phyloP scores from a whole-genome alignment of 148 eudicot species.

The Persicaria maculosa region DNA sequence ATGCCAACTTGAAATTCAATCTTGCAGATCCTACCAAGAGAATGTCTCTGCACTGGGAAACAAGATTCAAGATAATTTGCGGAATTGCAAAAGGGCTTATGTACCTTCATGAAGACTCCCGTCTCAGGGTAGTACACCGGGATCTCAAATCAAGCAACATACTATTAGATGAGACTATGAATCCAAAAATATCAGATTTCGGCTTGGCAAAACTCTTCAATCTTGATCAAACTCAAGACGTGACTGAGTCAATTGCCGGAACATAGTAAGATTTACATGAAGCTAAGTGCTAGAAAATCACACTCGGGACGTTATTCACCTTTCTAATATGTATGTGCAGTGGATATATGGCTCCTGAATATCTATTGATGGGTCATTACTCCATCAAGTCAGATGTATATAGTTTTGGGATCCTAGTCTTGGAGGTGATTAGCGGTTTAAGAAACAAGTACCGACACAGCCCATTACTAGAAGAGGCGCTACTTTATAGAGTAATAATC shows the following conservation, averaged over 20 bases:
- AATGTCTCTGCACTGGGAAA: conserved; percentile 9
- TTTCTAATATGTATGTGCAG: no score
- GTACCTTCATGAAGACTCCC: conserved; percentile 29
- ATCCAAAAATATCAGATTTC: conserved; percentile 34
- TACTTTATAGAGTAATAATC: conserved; percentile 2
- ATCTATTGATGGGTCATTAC: no score
- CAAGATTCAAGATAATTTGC: conserved; percentile 9
- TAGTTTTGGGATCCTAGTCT: no score
- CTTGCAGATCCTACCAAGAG: conserved; percentile 12
- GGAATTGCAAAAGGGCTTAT: conserved; percentile 17
- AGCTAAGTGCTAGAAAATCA: conserved; percentile 27
- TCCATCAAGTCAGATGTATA: no score
- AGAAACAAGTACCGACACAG: not conserved
- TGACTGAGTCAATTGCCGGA: conserved; percentile 14
- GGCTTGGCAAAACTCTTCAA: conserved; percentile 31
- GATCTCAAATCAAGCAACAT: conserved; percentile 33
- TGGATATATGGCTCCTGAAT: no score
- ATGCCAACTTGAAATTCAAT: no score
- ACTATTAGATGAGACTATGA: conserved; percentile 24
- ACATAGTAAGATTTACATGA: conserved; percentile 12
- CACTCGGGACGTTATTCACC: conserved; percentile 14
- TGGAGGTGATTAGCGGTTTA: conserved; percentile 13
- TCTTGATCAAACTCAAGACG: conserved; percentile 19
- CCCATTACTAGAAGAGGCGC: not conserved
- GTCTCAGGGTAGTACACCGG: conserved; percentile 21